Conservation (phyloP, 225 moss, liverwort and hornwort genomes). For the Bryoerythrophyllum caledonicum region DNA sequence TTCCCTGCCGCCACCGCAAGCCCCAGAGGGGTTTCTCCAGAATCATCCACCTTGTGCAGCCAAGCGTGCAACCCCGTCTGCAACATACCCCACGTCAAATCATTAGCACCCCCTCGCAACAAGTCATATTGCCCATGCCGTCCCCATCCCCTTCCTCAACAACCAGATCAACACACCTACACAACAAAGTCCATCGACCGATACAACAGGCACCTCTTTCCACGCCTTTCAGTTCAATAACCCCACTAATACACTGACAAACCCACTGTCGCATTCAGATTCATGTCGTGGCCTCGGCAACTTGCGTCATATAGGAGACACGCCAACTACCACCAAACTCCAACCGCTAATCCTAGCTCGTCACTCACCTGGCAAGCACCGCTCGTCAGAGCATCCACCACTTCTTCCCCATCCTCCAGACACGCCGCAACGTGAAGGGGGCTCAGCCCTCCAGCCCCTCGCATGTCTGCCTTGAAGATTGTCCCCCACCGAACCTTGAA, state of each 20-base stretch:
- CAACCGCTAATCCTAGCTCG: neutral
- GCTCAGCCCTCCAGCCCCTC: conserved; percentile 64
- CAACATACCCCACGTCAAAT: neutral
- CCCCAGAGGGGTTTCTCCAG: conserved; percentile 68
- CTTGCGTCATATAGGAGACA: neutral
- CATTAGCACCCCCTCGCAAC: neutral
- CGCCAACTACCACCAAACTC: neutral
- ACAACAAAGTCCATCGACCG: neutral
- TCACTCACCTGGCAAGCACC: conserved; percentile 75
- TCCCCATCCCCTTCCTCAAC: neutral
- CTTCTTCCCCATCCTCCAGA: conserved; percentile 62
- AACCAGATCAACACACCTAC: neutral
- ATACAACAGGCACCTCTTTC: neutral
- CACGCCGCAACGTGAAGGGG: conserved; percentile 91
- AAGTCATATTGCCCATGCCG: no score
- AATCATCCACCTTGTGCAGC: conserved; percentile 48
- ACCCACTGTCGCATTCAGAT: neutral
- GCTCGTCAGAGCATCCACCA: conserved; percentile 81
- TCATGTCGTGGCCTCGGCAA: neutral
- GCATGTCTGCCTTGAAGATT: conserved; percentile 83
- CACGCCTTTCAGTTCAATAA: no score
- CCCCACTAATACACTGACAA: neutral
- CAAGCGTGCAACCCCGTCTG: conserved; percentile 82
- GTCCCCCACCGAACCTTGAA: conserved; percentile 40
- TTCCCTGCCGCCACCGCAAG: conserved; percentile 53